Conservation (phyloP, 768 basidiomycete genomes). For the Tylopilus vinaceipallidus region DNA sequence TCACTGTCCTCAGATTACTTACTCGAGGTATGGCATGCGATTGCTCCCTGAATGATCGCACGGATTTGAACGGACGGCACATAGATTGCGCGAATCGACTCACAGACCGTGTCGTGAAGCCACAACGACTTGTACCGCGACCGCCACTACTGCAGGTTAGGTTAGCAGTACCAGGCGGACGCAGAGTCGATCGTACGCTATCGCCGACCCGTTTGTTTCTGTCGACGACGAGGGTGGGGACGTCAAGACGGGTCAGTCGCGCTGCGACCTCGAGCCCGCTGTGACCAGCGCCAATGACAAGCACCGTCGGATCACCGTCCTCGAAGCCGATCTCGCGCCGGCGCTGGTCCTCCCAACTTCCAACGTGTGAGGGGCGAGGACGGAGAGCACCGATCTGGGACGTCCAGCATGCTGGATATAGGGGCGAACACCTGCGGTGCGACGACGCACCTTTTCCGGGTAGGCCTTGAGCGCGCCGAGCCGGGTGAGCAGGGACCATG, state of each 20-base stretch:
- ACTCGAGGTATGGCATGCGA: constrained; percentile 56
- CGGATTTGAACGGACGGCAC: neutral
- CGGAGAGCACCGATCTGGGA: constrained; percentile 38
- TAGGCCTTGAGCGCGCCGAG: constrained; percentile 53
- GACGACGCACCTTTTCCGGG: constrained; percentile 40
- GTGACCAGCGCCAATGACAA: constrained; percentile 65
- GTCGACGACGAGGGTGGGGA: constrained; percentile 56
- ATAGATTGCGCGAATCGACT: constrained; percentile 23
- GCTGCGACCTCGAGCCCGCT: constrained; percentile 64
- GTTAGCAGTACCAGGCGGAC: neutral
- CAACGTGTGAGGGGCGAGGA: constrained; percentile 40
- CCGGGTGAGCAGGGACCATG: constrained; percentile 56
- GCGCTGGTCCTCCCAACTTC: constrained; percentile 49
- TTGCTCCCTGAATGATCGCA: constrained; percentile 39
- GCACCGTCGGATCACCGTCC: constrained; percentile 50
- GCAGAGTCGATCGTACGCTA: constrained; percentile 21
- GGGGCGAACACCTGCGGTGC: neutral
- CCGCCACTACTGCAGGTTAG: constrained; percentile 40
- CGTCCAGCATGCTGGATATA: neutral
- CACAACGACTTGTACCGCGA: constrained; percentile 54
- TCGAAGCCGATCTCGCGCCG: constrained; percentile 42
- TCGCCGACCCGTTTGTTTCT: constrained; percentile 49
- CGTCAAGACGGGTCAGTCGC: constrained; percentile 53
- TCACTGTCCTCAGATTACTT: constrained; percentile 16
- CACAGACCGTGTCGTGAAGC: constrained; percentile 51